These are phyloP conservation scores for Avena atlantica DNA, from an alignment of 176 grass and related monocot species.

Conservation along the genomic window DNA sequence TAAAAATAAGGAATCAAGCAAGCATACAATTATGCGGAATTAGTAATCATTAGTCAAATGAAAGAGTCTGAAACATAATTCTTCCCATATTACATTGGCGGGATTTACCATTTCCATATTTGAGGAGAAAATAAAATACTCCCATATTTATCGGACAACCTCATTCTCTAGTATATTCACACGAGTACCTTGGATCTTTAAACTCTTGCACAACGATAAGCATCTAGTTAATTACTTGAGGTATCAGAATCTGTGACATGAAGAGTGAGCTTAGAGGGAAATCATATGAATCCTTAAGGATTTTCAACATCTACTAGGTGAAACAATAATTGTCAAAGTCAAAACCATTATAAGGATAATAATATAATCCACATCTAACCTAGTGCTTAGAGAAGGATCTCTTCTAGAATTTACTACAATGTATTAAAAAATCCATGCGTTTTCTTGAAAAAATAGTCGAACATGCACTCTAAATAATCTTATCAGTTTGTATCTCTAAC, in stretches of 20 bases:
- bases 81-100: not conserved
- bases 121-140: not conserved
- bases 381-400: not conserved
- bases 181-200: not conserved
- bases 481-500: not conserved
- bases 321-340: not conserved
- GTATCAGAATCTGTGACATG: slow-evolving; percentile 9
- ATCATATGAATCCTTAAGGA: slow-evolving; percentile 13
- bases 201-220: not conserved
- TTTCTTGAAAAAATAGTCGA: not conserved
- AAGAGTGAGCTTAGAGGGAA: slow-evolving; percentile 24
- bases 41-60: not conserved
- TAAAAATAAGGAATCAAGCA: not conserved
- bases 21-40: not conserved
- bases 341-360: not conserved
- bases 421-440: not conserved
- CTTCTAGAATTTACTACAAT: not conserved
- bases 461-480: not conserved
- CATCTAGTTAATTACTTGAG: not conserved
- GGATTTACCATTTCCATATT: not conserved
- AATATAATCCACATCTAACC: not conserved
- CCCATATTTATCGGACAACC: not conserved
- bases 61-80: slow-evolving; percentile 8
- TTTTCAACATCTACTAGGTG: slow-evolving; percentile 16
- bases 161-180: not conserved